A percentile compares a stretch with the other conserved stretches of the same genome.
These are phyloP conservation scores for Lactarius pseudohatsudake DNA, from an alignment of 768 basidiomycete genomes.

Conservation along the genomic window DNA sequence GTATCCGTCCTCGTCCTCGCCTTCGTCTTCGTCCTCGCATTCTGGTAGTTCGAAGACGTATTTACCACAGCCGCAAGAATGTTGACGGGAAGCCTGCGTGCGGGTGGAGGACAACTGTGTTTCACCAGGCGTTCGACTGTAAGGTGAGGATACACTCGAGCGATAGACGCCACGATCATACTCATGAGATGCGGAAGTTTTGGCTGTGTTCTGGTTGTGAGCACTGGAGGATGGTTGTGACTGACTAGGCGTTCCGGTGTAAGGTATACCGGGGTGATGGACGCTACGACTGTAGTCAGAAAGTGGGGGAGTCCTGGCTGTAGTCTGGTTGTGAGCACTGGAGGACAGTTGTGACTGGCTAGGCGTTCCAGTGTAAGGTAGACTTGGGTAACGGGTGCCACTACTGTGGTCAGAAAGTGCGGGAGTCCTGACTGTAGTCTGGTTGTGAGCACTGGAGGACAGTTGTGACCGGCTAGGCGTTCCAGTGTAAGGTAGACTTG, in stretches of 20 bases:
- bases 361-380: too few relatives aligned
- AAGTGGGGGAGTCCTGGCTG: background rate
- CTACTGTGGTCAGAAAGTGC: background rate
- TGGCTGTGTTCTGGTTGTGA: background rate
- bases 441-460: too few relatives aligned
- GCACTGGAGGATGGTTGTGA: background rate
- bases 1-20: too few relatives aligned
- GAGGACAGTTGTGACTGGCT: background rate
- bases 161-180: background rate
- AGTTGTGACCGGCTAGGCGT: too few relatives aligned
- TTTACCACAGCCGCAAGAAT: background rate
- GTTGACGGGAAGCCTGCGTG: background rate
- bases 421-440: background rate
- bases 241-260: too few relatives aligned
- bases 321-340: background rate
- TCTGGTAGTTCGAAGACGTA: background rate
- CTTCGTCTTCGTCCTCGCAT: background rate
- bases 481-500: too few relatives aligned
- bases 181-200: background rate
- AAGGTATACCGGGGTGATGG: background rate
- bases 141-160: background rate
- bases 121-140: background rate
- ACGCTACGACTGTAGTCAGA: background rate
- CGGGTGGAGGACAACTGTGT: background rate
- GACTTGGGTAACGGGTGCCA: background rate